Base-by-base conservation (phyloP, 2,329 filamentous ascomycete genomes). In the Ophiocordyceps sinensis region DNA sequence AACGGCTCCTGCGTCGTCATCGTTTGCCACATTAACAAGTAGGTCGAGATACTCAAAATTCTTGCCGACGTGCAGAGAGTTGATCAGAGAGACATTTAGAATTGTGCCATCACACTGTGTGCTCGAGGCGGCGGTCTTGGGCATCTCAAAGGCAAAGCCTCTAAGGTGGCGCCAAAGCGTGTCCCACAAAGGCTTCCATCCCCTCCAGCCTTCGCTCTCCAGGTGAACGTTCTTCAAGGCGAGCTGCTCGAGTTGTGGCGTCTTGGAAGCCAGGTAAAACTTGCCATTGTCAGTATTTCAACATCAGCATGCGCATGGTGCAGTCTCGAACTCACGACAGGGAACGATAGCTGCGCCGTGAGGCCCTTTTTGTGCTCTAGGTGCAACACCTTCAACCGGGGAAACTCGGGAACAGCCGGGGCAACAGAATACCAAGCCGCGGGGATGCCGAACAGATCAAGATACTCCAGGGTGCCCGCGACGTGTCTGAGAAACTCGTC, bases 191-290 rank as follows among this genome's bases (percentile, higher is more conserved):
- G 50, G 40, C 28, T 39, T 23, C 45, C 44, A 51, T 28, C 39
- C 30, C 37, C 23, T 14, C 9, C 39, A 28, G 2, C 21, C 32
- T n/a, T 39, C 29, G 10, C 41, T n/a, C 21, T 44, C 45, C 10
- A 58, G 44, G 8, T 51, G 47, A 2, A 55, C 46, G 9, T 55
- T 53, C 19, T 49, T 49, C 28, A 62, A 43, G 46, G 50, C 56
- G 3, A 62, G 45, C 38, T 62, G 58, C 39, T 62, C 51, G 12
- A 61, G 34, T 1, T 43, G 46, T 11, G 55, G 58, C n/a, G 51
- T 53, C 32, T 52, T 53, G 1, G 37, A 21, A 17, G 52, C 51
- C 6, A 58, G 15, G 10, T 39, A 36, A 35, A 57, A 51, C 58
- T 61, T 17, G 5, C 12, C n/a, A 21, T 3, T 23, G 19, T 40